phyloP scores from a whole-genome alignment of 768 basidiomycete genomes.

The Amanita phalloides region DNA sequence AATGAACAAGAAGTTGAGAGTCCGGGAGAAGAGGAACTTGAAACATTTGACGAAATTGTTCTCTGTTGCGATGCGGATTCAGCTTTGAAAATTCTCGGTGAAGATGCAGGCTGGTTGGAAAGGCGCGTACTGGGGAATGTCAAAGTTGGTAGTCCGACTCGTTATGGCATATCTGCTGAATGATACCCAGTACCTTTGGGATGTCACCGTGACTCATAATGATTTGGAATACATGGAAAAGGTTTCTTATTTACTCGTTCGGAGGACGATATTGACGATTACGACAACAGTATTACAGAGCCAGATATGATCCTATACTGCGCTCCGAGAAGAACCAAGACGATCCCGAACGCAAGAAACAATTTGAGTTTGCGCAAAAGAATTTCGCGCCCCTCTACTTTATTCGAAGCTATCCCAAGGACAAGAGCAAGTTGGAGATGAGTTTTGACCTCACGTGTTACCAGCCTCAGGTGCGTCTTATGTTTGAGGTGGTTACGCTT shows the following conservation, averaged over 20 bases:
- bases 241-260: conserved; percentile 12
- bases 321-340: conserved; percentile 16
- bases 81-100: conserved; percentile 14
- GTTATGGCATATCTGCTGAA: background rate
- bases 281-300: conserved; percentile 26
- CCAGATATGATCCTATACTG: conserved; percentile 23
- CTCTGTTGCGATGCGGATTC: conserved; percentile 19
- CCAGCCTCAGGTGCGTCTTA: conserved; percentile 28
- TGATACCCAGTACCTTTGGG: conserved; percentile 23
- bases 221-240: conserved; percentile 36
- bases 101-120: conserved; percentile 18
- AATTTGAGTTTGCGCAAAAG: conserved; percentile 24
- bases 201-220: conserved; percentile 41
- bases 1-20: conserved; percentile 16
- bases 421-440: conserved; percentile 40
- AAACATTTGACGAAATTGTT: conserved; percentile 17
- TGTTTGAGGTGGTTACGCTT: background rate
- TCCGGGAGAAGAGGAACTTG: conserved; percentile 16
- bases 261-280: background rate
- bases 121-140: conserved; percentile 20
- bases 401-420: conserved; percentile 30
- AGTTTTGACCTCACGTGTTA: conserved; percentile 39
- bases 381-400: conserved; percentile 36
- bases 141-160: conserved; percentile 10
- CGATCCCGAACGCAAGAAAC: conserved; percentile 15